Evolutionary conservation across 2,329 filamentous ascomycete species (phyloP).

Genomic region (Aspergillus pseudonomiae): DNA sequence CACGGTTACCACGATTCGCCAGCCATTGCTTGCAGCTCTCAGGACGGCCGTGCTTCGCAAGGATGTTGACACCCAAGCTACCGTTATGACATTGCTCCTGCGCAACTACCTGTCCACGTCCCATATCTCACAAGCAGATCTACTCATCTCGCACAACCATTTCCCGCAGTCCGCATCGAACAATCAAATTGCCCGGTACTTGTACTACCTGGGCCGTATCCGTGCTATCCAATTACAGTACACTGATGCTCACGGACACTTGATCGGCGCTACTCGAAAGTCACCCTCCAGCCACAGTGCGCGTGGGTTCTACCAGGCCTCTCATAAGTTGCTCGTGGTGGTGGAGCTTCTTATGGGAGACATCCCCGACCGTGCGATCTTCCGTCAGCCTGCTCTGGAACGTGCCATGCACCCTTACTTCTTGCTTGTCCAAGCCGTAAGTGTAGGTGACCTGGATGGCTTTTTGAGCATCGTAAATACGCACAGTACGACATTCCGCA

Average conservation of each 20-base stretch:
- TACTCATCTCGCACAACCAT: constrained; percentile 91
- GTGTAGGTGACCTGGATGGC: constrained; percentile 92
- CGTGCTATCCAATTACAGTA: constrained; percentile 95
- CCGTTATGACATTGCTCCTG: constrained; percentile 90
- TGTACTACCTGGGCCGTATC: constrained; percentile 96
- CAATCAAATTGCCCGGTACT: constrained; percentile 95
- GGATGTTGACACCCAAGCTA: constrained; percentile 95
- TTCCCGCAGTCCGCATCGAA: constrained; percentile 94
- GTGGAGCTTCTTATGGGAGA: constrained; percentile 98
- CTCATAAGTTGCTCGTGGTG: constrained; percentile 93
- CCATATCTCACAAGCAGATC: constrained; percentile 94
- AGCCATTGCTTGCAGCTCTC: constrained; percentile 82
- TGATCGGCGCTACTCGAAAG: constrained; percentile 92
- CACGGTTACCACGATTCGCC: constrained; percentile 82
- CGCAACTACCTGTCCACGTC: constrained; percentile 96
- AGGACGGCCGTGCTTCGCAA: constrained; percentile 95
- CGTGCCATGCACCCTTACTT: constrained; percentile 90
- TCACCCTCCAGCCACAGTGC: constrained; percentile 87
- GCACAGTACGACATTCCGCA: constrained; percentile 82
- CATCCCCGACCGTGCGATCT: constrained; percentile 91
- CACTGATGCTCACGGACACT: constrained; percentile 92
- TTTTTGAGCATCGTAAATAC: constrained; percentile 85
- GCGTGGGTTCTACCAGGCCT: constrained; percentile 91
- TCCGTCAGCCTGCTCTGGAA: constrained; percentile 87
- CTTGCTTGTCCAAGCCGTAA: constrained; percentile 88